Percentiles rank a stretch among this genome's conserved stretches.
Evolutionary conservation across 164 flowering plant genomes (phyloP).

Genomic region (Aristolochia californica): DNA sequence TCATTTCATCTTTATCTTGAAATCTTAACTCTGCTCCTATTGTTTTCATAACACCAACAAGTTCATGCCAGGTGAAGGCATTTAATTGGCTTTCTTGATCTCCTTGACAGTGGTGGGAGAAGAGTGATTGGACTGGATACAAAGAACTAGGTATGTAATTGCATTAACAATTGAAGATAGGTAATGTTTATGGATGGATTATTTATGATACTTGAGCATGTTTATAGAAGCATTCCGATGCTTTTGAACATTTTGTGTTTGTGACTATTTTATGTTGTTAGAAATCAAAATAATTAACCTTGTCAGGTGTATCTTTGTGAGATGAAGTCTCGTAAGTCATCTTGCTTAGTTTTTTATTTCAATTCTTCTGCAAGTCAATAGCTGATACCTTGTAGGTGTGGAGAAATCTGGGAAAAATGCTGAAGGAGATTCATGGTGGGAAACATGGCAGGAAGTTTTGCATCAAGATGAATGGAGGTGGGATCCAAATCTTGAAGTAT

Average conservation of each 20-base stretch:
- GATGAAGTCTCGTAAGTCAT: too few relatives aligned
- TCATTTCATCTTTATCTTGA: too few relatives aligned
- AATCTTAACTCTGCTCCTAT: neutral
- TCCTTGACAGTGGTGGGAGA: conserved; percentile 99
- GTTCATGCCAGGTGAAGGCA: conserved; percentile 58
- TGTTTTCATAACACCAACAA: conserved; percentile 29
- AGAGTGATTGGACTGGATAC: conserved; percentile 98
- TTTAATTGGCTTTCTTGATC: conserved; percentile 70
- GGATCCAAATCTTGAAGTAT: neutral
- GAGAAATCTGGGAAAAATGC: conserved; percentile 95
- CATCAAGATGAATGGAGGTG: conserved; percentile 99
- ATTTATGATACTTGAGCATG: neutral
- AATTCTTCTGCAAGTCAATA: too few relatives aligned
- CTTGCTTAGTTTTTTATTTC: too few relatives aligned
- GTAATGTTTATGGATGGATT: neutral
- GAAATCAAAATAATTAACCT: too few relatives aligned
- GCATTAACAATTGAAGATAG: neutral
- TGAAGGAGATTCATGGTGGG: conserved; percentile 99
- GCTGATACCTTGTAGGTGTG: conserved; percentile 43
- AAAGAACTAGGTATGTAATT: conserved; percentile 78
- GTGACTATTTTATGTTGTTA: too few relatives aligned
- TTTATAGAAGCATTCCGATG: too few relatives aligned
- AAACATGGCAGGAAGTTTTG: conserved; percentile 96
- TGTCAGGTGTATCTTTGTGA: too few relatives aligned
- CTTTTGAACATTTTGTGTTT: too few relatives aligned